Evolutionary conservation across 2,329 filamentous ascomycete genomes (phyloP), one percentile per base, ranked within the genome.

Genomic region (Claviceps citrina): DNA sequence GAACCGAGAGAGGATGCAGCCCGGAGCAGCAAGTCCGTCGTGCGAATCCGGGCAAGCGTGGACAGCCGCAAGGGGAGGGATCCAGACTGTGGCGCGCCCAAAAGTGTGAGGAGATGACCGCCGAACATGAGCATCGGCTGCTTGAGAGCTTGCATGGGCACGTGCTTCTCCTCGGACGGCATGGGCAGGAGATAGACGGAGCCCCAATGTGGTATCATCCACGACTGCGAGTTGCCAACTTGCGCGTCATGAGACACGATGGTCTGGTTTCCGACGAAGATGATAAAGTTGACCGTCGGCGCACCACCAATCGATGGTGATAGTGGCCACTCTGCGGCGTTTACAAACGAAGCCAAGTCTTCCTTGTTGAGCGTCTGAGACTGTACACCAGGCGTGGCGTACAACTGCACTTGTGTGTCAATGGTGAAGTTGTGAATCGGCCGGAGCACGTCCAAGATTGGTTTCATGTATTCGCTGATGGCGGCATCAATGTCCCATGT

Each of bases 181-280:
- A 64, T 56, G 25, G 64, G 52, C 38, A 93, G 66, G 12, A 76
- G 61, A 49, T 76, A 77, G 8, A 79, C 71, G 13, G 72, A 71
- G 28, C 91, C 91, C 91, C 91, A 98, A 63, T 98, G 91, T 0
- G 91, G 91, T 33, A 98, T 81, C 47, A 95, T 71, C 89, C 89
- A 96, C 28, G 74, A 78, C 51, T 73, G 75, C 1, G 74, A 71
- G 3, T 65, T 71, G 24, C 64, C 63, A 2, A 55, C 51, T 40
- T 63, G 59, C 3, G 63, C 36, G 13, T 36, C 57, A 33, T 64
- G 60, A 39, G 67, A 52, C 4, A 59, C 65, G 45, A 85, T 86
- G 8, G 78, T 85, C 43, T 81, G 74, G 43, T 84, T 77, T 5
- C 87, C 85, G 7, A 93, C 77, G 53, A 91, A 98, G 22, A 96